Percentiles rank a stretch among this genome's conserved stretches.
Conservation (phyloP, 306 rosid species). For the Quercus alba region DNA sequence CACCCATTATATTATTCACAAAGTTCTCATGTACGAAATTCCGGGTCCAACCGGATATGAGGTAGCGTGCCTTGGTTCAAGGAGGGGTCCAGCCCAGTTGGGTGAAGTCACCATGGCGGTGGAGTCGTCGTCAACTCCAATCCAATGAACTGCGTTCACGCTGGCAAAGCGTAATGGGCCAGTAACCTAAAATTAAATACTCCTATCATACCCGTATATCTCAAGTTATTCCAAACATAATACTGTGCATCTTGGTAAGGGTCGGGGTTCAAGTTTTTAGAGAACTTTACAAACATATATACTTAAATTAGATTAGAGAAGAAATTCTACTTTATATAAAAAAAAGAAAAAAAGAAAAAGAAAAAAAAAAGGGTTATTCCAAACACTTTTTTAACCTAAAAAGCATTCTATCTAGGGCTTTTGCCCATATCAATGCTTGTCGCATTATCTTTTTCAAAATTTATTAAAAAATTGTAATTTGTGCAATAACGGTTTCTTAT, state of each 20-base stretch:
- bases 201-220: neutral
- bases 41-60: neutral
- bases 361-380: too few species aligned
- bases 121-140: neutral
- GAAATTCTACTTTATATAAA: too few species aligned
- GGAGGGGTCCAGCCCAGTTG: neutral
- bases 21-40: neutral
- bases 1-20: neutral
- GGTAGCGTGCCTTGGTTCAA: neutral
- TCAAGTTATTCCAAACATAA: neutral
- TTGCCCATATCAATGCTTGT: too few species aligned
- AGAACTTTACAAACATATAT: accelerated
- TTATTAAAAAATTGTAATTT: too few species aligned
- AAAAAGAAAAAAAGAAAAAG: accelerated
- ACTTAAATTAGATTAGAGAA: accelerated
- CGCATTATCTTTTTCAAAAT: too few species aligned
- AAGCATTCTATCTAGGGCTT: too few species aligned
- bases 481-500: too few species aligned
- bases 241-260: accelerated
- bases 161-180: conserved; percentile 1
- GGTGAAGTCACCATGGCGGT: neutral
- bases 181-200: neutral
- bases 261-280: accelerated
- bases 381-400: too few species aligned
- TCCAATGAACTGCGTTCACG: neutral